Conservation (phyloP, 805 yeast species). For the Cyberlindnera xylosilytica region DNA sequence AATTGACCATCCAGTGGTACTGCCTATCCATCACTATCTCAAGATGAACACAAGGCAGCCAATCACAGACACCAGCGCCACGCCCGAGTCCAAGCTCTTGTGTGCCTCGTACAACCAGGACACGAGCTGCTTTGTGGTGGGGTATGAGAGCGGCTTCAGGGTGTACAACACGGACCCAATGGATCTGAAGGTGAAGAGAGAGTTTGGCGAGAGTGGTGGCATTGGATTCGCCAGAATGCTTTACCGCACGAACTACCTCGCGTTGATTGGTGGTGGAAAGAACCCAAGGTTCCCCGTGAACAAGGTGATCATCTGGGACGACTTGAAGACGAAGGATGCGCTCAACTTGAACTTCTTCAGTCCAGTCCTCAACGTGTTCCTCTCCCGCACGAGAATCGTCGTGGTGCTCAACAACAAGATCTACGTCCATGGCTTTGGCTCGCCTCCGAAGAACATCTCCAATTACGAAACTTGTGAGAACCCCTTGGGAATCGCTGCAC, state of each 20-base stretch:
- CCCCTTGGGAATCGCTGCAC: constrained; percentile 26
- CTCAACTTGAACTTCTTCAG: constrained; percentile 71
- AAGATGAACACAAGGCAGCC: constrained; percentile 26
- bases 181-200: constrained; percentile 66
- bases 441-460: constrained; percentile 65
- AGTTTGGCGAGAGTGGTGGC: constrained; percentile 46
- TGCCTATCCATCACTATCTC: too few relatives aligned
- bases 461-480: constrained; percentile 28
- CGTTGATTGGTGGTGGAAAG: constrained; percentile 86
- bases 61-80: constrained; percentile 13
- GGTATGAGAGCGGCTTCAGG: constrained; percentile 75
- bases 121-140: constrained; percentile 83
- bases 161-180: constrained; percentile 89
- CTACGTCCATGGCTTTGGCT: constrained; percentile 73
- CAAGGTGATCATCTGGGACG: constrained; percentile 90
- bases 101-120: constrained; percentile 70
- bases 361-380: constrained; percentile 68
- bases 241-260: constrained; percentile 86
- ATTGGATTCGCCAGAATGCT: constrained; percentile 80
- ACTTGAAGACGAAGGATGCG: constrained; percentile 70
- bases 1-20: too few relatives aligned
- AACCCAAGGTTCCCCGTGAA: constrained; percentile 75
- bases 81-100: constrained; percentile 16
- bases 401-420: constrained; percentile 68
- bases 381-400: constrained; percentile 73